These are phyloP conservation scores for Anthracocystis setariae DNA, from an alignment of 1,284 basidiomycete species.

Conservation along the genomic window DNA sequence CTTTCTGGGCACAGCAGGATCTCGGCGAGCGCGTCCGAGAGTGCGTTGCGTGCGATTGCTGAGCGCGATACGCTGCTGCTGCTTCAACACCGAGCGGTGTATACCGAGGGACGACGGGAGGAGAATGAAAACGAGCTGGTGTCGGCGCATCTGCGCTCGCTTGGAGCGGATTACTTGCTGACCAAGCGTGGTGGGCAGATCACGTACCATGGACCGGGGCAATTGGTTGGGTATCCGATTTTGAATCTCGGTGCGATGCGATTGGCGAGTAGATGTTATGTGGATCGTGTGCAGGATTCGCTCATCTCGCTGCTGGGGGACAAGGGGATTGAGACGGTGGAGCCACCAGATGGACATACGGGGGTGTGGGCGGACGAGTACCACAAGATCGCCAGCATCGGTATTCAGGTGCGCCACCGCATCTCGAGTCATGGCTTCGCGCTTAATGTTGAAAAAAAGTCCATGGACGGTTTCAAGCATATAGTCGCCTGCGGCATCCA, in stretches of 20 bases:
- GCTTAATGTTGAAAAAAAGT: slow-evolving; percentile 85
- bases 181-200: slow-evolving; percentile 89
- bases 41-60: slow-evolving; percentile 60
- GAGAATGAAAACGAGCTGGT: slow-evolving; percentile 72
- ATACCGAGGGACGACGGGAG: slow-evolving; percentile 84
- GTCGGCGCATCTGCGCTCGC: slow-evolving; percentile 74
- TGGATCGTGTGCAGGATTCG: slow-evolving; percentile 76
- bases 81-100: slow-evolving; percentile 87
- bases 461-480: slow-evolving; percentile 79
- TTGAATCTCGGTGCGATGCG: slow-evolving; percentile 78
- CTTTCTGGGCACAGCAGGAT: slow-evolving; percentile 70
- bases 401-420: slow-evolving; percentile 93
- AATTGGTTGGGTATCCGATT: slow-evolving; percentile 94
- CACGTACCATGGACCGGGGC: slow-evolving; percentile 97
- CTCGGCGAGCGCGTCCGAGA: slow-evolving; percentile 71
- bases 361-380: slow-evolving; percentile 63
- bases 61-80: slow-evolving; percentile 71
- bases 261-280: slow-evolving; percentile 75
- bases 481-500: slow-evolving; percentile 91
- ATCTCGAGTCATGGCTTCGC: slow-evolving; percentile 91
- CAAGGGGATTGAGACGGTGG: slow-evolving; percentile 70
- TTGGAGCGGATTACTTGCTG: slow-evolving; percentile 87
- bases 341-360: slow-evolving; percentile 57
- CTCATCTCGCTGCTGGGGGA: slow-evolving; percentile 73
- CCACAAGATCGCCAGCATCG: slow-evolving; percentile 90